phyloP scores from a whole-genome alignment of 345 rosid species.

The Arabidopsis arenosa region DNA sequence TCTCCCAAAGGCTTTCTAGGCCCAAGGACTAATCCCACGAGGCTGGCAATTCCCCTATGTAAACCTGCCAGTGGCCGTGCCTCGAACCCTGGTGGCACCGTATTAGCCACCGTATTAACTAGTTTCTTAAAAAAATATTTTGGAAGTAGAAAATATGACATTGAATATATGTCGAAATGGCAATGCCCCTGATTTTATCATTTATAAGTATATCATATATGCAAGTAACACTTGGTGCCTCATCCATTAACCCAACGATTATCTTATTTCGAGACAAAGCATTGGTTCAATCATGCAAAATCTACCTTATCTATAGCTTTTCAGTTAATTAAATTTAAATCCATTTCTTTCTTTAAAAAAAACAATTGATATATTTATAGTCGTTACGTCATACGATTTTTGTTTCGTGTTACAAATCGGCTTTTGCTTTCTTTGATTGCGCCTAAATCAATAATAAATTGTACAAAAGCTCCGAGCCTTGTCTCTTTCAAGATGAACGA shows the following conservation, averaged over 20 bases:
- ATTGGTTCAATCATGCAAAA: constrained; percentile 26
- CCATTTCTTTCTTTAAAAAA: not conserved
- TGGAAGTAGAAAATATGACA: not conserved
- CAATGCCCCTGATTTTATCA: not conserved
- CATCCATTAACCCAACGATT: constrained; percentile 21
- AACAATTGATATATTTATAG: not conserved
- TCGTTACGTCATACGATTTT: constrained; percentile 17
- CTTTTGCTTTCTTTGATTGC: constrained; percentile 23
- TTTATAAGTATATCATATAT: no score
- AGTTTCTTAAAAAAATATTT: not conserved
- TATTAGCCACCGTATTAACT: not conserved
- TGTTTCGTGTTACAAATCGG: constrained; percentile 31
- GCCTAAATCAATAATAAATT: not conserved
- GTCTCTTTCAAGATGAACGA: constrained; percentile 33
- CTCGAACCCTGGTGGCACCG: no score
- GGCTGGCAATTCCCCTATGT: no score
- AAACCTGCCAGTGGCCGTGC: no score
- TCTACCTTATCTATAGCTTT: not conserved
- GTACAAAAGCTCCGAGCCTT: constrained; percentile 34
- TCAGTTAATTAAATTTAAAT: not conserved
- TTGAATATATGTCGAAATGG: not conserved
- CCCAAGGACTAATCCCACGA: no score
- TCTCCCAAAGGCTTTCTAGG: no score
- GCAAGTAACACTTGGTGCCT: constrained; percentile 23
- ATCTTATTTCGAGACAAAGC: constrained; percentile 1